Percentiles rank a stretch among this genome's conserved stretches.
Evolutionary conservation across 2,329 filamentous ascomycete species (phyloP).

Genomic region (Passalora sequoiae): DNA sequence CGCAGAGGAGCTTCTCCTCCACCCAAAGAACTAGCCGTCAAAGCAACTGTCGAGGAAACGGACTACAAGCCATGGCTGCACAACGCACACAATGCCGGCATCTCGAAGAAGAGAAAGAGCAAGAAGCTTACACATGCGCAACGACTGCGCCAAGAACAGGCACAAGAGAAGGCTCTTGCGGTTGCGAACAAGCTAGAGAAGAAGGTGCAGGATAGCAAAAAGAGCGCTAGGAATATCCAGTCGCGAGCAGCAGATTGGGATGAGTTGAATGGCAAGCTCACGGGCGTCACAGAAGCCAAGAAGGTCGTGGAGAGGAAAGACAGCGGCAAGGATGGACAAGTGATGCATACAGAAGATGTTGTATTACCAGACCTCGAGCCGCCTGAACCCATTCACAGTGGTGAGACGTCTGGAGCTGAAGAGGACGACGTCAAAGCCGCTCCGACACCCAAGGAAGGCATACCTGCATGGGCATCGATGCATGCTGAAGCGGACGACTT

Average conservation of each 20-base stretch:
- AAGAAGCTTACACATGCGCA: conserved; percentile 52
- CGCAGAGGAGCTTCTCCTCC: conserved; percentile 66
- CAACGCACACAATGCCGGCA: conserved; percentile 63
- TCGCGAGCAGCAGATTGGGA: conserved; percentile 30
- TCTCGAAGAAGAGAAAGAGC: conserved; percentile 61
- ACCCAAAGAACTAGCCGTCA: conserved; percentile 34
- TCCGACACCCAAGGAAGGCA: neutral
- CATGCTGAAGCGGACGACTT: conserved; percentile 16
- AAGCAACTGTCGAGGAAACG: conserved; percentile 45
- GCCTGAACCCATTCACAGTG: conserved; percentile 2
- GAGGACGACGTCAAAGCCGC: conserved; percentile 3
- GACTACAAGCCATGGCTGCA: conserved; percentile 61
- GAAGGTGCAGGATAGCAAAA: conserved; percentile 51
- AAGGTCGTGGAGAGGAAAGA: conserved; percentile 5
- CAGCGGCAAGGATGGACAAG: conserved; percentile 1
- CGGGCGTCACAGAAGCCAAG: conserved; percentile 12
- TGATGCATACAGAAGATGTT: conserved; percentile 11
- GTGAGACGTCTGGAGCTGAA: conserved; percentile 10
- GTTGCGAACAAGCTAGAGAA: conserved; percentile 52
- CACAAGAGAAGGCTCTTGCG: conserved; percentile 52
- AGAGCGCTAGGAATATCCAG: conserved; percentile 43
- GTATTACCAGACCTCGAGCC: conserved; percentile 13
- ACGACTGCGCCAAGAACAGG: conserved; percentile 49
- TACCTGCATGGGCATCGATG: conserved; percentile 13
- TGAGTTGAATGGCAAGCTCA: conserved; percentile 30